phyloP scores from a whole-genome alignment of 129 eudicot genomes.

The Logfia minima region DNA sequence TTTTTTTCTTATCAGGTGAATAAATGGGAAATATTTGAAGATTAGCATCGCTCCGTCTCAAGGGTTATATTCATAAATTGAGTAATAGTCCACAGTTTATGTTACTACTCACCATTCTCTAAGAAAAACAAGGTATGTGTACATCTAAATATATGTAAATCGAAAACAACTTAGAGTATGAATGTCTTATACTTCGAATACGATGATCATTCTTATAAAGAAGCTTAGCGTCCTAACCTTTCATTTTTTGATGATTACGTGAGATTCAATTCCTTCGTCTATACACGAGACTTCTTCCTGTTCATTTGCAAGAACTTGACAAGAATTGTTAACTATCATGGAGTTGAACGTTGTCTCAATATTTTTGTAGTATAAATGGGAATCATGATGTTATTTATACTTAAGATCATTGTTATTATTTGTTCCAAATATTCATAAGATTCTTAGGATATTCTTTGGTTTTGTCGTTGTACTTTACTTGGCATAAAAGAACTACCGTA shows the following conservation, averaged over 20 bases:
- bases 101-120: too few relatives aligned
- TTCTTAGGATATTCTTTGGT: constrained; percentile 15
- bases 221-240: constrained; percentile 8
- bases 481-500: neutral
- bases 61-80: neutral
- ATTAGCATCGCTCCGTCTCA: too few relatives aligned
- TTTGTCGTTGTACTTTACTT: neutral
- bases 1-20: too few relatives aligned
- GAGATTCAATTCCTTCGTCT: neutral
- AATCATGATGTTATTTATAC: neutral
- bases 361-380: neutral
- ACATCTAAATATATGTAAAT: neutral
- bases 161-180: neutral
- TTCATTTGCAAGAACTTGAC: neutral
- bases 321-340: too few relatives aligned
- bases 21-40: too few relatives aligned
- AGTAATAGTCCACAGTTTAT: too few relatives aligned
- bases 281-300: neutral
- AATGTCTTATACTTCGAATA: neutral
- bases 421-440: neutral
- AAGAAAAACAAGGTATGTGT: neutral
- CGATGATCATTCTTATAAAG: neutral
- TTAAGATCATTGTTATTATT: neutral
- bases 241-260: neutral
- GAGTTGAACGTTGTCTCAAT: neutral